Base-by-base conservation (phyloP, 495 filamentous ascomycete genomes). In the Aspergillus bridgeri region DNA sequence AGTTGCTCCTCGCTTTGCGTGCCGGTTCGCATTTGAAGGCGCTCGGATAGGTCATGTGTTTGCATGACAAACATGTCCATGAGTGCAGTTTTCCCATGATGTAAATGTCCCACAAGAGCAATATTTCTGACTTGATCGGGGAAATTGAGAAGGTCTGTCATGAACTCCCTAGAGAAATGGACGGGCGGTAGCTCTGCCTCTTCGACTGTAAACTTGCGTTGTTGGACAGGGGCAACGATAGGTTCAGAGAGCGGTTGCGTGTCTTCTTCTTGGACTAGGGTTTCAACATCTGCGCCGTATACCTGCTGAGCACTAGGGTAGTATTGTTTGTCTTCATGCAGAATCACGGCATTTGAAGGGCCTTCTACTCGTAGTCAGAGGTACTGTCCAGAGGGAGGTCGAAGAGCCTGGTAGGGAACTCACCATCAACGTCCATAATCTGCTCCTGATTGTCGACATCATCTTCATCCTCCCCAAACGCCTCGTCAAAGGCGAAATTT, bases 271-370 rank as follows among this genome's bases (percentile, higher is more conserved):
- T 98, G 90, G 13, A 98, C 95, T 74, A 97, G 71, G 19, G 92
- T 92, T 77, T 98, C 94, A 56, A 98, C 94, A 70, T 89, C 92
- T 56, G 85, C 82, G 24, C 95, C 94, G 69, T 97, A 98, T 17
- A 96, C 86, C 65, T 98, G 93, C 62, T 92, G 86, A 25, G 94
- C 95, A 23, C 91, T 96, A 18, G 94, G 95, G 67, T 98, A 98
- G 68, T 98, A 98, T 76, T 98, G 94, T 72, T 98, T 98, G 76
- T 98, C 95, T 78, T 98, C 94, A 69, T 98, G 95, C 27, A 98
- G 82, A 50, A 98, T 81, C 29, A 98, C 92, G 45, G 93, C 93
- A 72, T 98, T 98, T 6, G 92, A 97, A 19, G 94, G 90, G n/a
- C 90, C 92, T 49, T 96, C 90, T 73, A 86, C 79, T 13, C 78